These are phyloP conservation scores for grape (Vitis vinifera) DNA, from an alignment of 164 flowering plant species.

Conservation along the genomic window ASM3070453v1 NC_081822.1:2276501-2277000, in stretches of 20 bases:
- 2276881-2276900: neutral
- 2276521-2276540: too few species aligned
- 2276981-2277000: neutral
- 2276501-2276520: too few species aligned
- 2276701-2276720: neutral
- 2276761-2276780: neutral
- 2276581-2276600: too few species aligned
- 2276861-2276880: slow-evolving; percentile 13
- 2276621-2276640: too few species aligned
- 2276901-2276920: slow-evolving; percentile 14
- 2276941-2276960: neutral
- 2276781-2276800: neutral
- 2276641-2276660: too few species aligned
- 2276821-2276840: neutral
- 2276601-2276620: too few species aligned
- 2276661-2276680: too few species aligned
- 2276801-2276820: neutral
- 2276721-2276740: neutral
- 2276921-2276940: slow-evolving; percentile 9
- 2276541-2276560: too few species aligned
- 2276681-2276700: neutral
- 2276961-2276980: slow-evolving; percentile 2
- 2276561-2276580: too few species aligned
- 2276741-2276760: neutral
- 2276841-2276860: slow-evolving; percentile 4